These are phyloP conservation scores for Xylaria cubensis DNA, from an alignment of 495 filamentous ascomycete genomes.

Conservation along the genomic window DNA sequence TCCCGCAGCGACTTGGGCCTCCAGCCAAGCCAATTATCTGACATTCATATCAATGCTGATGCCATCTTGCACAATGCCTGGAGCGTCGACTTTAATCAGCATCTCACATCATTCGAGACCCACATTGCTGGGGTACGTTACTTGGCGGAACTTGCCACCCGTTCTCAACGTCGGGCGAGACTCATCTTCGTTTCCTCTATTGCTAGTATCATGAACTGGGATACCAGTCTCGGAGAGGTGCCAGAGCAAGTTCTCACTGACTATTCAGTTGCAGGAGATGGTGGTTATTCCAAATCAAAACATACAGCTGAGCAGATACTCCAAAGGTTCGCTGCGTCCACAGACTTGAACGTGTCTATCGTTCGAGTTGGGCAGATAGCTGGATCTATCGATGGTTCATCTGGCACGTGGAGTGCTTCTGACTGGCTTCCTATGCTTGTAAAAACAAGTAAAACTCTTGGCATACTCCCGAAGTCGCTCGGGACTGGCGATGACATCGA, in stretches of 20 bases:
- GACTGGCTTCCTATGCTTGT: constrained; percentile 4
- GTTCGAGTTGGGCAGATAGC: constrained; percentile 5
- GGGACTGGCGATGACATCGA: neutral
- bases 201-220: neutral
- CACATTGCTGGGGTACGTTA: neutral
- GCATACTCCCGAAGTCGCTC: neutral
- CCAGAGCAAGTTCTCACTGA: neutral
- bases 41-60: neutral
- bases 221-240: neutral
- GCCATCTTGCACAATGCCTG: neutral
- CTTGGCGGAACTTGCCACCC: neutral
- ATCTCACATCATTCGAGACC: constrained; percentile 12
- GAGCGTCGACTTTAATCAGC: neutral
- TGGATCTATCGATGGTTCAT: neutral
- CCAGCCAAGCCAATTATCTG: neutral
- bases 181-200: constrained; percentile 7
- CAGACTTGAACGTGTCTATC: neutral
- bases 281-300: constrained; percentile 5
- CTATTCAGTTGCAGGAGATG: neutral
- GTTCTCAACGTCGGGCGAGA: constrained; percentile 4
- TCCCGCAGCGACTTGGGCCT: neutral
- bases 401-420: neutral
- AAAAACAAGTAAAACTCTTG: constrained; percentile 5
- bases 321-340: neutral
- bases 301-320: neutral